Evolutionary conservation across 2,329 filamentous ascomycete species (phyloP).

Genomic region (Diplodia scrobiculata): DNA sequence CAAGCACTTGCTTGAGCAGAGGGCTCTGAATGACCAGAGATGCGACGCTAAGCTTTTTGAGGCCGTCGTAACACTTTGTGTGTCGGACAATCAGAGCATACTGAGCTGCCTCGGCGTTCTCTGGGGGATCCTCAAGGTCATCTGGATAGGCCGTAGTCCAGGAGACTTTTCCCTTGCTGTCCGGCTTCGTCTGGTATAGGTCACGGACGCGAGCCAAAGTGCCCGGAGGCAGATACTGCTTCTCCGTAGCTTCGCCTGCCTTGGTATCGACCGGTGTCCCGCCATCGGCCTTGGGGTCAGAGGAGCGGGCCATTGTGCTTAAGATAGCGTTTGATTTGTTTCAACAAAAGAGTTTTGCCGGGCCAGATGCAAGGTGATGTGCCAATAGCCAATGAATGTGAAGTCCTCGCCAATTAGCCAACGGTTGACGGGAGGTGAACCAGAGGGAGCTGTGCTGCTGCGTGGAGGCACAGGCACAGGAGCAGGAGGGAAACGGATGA

Average conservation of each 20-base stretch:
- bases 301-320: not conserved
- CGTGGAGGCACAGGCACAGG: not conserved
- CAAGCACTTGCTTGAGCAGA: slow-evolving; percentile 39
- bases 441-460: not conserved
- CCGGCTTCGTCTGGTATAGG: slow-evolving; percentile 27
- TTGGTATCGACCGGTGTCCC: not conserved
- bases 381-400: no score
- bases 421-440: no score
- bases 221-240: slow-evolving; percentile 9
- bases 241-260: not conserved
- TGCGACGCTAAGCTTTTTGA: slow-evolving; percentile 31
- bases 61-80: slow-evolving; percentile 33
- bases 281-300: no score
- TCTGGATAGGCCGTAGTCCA: slow-evolving; percentile 29
- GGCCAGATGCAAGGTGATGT: no score
- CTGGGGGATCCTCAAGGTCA: slow-evolving; percentile 23
- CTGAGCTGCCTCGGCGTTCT: slow-evolving; percentile 33
- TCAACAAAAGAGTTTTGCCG: not conserved
- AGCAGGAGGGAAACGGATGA: no score
- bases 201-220: slow-evolving; percentile 21
- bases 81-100: slow-evolving; percentile 34
- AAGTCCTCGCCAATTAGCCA: no score
- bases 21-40: slow-evolving; percentile 44
- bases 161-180: slow-evolving; percentile 17
- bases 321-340: not conserved